Conservation (phyloP, 176 grass and related monocot genomes). For the Bromus sterilis region DNA sequence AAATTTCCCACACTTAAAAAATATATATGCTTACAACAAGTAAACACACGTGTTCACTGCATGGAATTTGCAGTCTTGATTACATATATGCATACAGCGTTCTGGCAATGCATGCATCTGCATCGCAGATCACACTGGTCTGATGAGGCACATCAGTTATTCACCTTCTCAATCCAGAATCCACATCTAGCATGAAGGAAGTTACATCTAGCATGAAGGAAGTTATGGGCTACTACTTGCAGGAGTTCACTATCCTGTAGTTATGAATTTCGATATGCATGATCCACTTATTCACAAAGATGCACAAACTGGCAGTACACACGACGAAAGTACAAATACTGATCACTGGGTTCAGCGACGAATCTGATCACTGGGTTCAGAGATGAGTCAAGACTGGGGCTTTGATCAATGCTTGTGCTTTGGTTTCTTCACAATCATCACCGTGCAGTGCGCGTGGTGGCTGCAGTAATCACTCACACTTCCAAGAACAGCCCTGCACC, state of each 20-base stretch:
- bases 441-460: constrained; percentile 84
- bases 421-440: constrained; percentile 93
- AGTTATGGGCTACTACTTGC: neutral
- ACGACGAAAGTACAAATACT: neutral
- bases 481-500: constrained; percentile 63
- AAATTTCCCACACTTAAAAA: neutral
- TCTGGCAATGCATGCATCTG: neutral
- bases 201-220: neutral
- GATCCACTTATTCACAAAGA: constrained; percentile 22
- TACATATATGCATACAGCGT: neutral
- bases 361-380: neutral
- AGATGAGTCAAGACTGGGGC: neutral
- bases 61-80: neutral
- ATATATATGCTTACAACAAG: neutral
- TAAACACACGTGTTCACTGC: neutral
- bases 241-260: neutral
- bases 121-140: neutral
- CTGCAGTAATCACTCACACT: constrained; percentile 88
- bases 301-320: neutral
- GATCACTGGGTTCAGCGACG: neutral
- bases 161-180: neutral
- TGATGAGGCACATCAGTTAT: neutral
- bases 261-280: neutral
- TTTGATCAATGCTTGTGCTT: constrained; percentile 46
- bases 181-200: neutral